phyloP scores from a whole-genome alignment of 352 stramenopile species.

The Globisporangium parvum region DNA sequence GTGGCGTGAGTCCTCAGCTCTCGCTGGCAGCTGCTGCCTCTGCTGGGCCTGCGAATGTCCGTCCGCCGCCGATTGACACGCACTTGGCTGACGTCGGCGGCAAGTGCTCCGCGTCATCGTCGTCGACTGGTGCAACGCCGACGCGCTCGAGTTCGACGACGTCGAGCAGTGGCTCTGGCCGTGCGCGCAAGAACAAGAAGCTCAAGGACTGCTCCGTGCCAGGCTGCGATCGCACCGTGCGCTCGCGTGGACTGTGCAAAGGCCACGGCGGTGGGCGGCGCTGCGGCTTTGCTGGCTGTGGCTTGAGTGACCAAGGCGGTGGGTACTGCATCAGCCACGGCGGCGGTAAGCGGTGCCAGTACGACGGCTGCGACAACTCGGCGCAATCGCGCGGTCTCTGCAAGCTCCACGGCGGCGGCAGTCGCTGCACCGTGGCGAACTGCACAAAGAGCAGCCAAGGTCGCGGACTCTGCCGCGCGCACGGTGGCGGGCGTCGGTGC shows the following conservation, averaged over 20 bases:
- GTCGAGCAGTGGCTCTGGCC: slow-evolving; percentile 21
- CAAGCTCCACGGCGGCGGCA: slow-evolving; percentile 76
- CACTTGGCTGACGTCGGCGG: slow-evolving; percentile 12
- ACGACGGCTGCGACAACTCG: slow-evolving; percentile 73
- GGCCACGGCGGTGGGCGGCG: slow-evolving; percentile 68
- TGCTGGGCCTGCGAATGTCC: slow-evolving; percentile 1
- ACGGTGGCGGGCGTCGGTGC: slow-evolving; percentile 77
- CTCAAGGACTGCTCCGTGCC: slow-evolving; percentile 78
- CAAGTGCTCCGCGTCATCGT: slow-evolving; percentile 5
- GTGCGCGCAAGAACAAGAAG: slow-evolving; percentile 73
- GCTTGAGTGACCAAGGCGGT: slow-evolving; percentile 71
- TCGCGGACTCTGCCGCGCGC: slow-evolving; percentile 71
- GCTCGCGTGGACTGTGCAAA: slow-evolving; percentile 77
- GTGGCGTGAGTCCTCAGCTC: neutral
- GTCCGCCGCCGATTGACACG: slow-evolving; percentile 52
- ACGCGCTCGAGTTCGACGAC: slow-evolving; percentile 31
- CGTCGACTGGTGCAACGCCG: slow-evolving; percentile 21
- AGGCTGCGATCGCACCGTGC: slow-evolving; percentile 66
- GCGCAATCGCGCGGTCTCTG: slow-evolving; percentile 77
- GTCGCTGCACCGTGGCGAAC: slow-evolving; percentile 68
- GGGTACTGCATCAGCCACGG: slow-evolving; percentile 81
- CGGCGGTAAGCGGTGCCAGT: slow-evolving; percentile 74
- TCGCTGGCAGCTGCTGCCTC: neutral
- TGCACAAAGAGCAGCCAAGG: slow-evolving; percentile 87
- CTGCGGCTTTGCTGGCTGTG: slow-evolving; percentile 61